A percentile compares a stretch with the other conserved stretches of the same genome.
Evolutionary conservation across 2,329 filamentous ascomycete genomes (phyloP).

Genomic region (Paraconiothyrium sp.): DNA sequence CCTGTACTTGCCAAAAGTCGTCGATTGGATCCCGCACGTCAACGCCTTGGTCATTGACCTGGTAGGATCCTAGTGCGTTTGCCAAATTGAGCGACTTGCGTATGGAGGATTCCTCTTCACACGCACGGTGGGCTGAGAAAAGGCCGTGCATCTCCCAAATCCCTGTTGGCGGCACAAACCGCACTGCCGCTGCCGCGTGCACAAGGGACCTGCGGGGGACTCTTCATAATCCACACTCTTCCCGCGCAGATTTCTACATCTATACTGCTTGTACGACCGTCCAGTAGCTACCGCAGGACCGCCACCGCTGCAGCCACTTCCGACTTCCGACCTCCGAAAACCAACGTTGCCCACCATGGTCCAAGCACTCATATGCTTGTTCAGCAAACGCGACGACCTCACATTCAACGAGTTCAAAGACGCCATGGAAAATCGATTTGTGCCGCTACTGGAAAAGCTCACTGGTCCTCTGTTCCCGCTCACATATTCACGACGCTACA

Average conservation of each 20-base stretch:
- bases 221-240: background rate
- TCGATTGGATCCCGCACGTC: slow-evolving; percentile 1
- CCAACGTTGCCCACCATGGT: slow-evolving; percentile 6
- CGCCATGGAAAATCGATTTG: slow-evolving; percentile 15
- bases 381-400: slow-evolving; percentile 10
- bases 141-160: slow-evolving; percentile 6
- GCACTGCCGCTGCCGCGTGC: slow-evolving; percentile 4
- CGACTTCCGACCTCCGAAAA: background rate
- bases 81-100: slow-evolving; percentile 4
- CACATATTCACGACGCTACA: slow-evolving; percentile 18
- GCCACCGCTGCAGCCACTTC: background rate
- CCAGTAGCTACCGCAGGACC: background rate
- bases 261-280: background rate
- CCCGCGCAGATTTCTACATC: slow-evolving; percentile 2
- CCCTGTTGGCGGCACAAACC: slow-evolving; percentile 1
- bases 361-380: slow-evolving; percentile 11
- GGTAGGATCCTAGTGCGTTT: background rate
- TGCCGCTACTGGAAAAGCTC: slow-evolving; percentile 15
- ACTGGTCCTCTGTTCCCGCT: slow-evolving; percentile 17
- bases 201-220: slow-evolving; percentile 2
- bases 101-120: slow-evolving; percentile 1
- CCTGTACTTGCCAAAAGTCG: background rate
- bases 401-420: slow-evolving; percentile 15
- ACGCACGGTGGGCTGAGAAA: slow-evolving; percentile 3
- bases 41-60: background rate